These are phyloP conservation scores for Polychaeton citri DNA, from an alignment of 2,329 filamentous ascomycete genomes.

Conservation along the genomic window DNA sequence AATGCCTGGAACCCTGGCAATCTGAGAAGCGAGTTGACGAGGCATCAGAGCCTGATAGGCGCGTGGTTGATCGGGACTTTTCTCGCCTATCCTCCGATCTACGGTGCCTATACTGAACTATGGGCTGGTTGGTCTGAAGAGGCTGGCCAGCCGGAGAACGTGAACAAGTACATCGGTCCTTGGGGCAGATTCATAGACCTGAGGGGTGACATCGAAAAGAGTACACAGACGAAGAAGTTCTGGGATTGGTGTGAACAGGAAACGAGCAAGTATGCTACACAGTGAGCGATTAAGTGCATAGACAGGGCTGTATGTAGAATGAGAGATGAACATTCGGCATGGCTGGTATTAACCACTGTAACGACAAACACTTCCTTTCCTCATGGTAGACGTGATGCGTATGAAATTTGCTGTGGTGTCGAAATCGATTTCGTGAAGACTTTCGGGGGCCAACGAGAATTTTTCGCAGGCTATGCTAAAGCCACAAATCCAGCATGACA, in stretches of 20 bases:
- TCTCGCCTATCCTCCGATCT: slow-evolving; percentile 13
- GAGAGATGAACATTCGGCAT: too few relatives aligned
- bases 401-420: too few relatives aligned
- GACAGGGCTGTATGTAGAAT: too few relatives aligned
- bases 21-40: slow-evolving; percentile 15
- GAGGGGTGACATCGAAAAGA: slow-evolving; percentile 17
- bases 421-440: background rate
- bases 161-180: slow-evolving; percentile 18
- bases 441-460: background rate
- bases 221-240: slow-evolving; percentile 21
- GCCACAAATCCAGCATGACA: background rate
- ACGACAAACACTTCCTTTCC: too few relatives aligned
- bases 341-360: too few relatives aligned
- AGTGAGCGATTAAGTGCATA: too few relatives aligned
- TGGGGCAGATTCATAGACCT: slow-evolving; percentile 20
- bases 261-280: slow-evolving; percentile 7
- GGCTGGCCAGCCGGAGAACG: slow-evolving; percentile 12
- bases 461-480: background rate
- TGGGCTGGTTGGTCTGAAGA: slow-evolving; percentile 17
- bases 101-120: slow-evolving; percentile 21
- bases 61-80: slow-evolving; percentile 2
- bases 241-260: slow-evolving; percentile 30
- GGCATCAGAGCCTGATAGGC: slow-evolving; percentile 8
- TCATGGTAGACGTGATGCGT: too few relatives aligned
- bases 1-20: slow-evolving; percentile 21